Conservation (phyloP, 2,329 filamentous ascomycete species). For the Tolypocladium cylindrosporum region DNA sequence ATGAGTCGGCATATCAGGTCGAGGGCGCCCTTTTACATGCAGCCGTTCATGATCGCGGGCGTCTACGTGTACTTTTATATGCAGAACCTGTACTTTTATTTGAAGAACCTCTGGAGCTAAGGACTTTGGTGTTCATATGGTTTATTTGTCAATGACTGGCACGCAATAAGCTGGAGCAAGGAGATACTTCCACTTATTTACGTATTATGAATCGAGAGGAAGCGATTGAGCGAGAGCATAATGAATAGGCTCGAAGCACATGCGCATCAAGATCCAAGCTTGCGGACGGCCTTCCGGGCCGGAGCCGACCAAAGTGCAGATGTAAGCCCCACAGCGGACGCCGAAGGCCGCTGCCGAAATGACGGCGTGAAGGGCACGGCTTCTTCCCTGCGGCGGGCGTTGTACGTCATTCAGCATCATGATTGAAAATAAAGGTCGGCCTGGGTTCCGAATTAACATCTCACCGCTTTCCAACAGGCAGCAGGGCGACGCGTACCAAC, state of each 20-base stretch:
- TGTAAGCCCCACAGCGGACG: not conserved
- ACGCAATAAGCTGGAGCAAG: not conserved
- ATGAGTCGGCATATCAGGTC: slow-evolving; percentile 18
- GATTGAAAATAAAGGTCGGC: not conserved
- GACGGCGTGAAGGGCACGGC: not conserved
- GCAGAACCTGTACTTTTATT: not conserved
- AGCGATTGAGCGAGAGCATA: not conserved
- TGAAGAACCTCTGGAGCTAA: not conserved
- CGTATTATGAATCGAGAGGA: not conserved
- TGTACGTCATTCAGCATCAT: not conserved
- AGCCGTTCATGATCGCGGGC: not conserved
- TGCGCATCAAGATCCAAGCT: not conserved
- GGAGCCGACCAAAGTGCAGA: not conserved
- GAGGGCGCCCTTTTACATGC: not conserved
- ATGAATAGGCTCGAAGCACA: not conserved
- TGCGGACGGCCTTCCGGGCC: not conserved
- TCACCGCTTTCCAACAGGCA: not conserved
- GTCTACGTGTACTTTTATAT: not conserved
- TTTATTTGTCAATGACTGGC: not conserved
- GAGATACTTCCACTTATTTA: too few relatives aligned
- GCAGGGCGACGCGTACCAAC: not conserved
- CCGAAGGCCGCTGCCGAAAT: not conserved
- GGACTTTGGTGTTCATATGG: not conserved
- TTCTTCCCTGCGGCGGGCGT: not conserved
- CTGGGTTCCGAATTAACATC: not conserved